Conservation (phyloP, 805 yeast species). For the Lipomyces chichibuensis region DNA sequence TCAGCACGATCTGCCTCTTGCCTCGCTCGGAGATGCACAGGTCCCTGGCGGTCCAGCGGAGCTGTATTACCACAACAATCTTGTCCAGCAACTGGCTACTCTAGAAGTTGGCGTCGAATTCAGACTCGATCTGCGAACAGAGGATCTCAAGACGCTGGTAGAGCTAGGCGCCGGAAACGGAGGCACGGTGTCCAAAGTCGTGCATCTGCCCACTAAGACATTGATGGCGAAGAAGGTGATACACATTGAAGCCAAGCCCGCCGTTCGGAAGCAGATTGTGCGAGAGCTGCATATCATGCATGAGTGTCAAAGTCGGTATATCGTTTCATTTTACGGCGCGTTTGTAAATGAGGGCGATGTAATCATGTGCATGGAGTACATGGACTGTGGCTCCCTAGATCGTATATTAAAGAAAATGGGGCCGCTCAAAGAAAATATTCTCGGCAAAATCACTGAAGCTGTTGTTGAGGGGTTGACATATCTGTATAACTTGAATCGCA, state of each 20-base stretch:
- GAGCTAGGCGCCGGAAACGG: conserved; percentile 91
- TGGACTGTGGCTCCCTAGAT: conserved; percentile 93
- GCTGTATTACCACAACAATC: conserved; percentile 42
- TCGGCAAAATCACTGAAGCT: conserved; percentile 73
- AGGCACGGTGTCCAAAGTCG: conserved; percentile 85
- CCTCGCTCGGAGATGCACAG: conserved; percentile 35
- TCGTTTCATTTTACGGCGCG: conserved; percentile 91
- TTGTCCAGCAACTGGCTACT: conserved; percentile 51
- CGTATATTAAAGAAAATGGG: conserved; percentile 66
- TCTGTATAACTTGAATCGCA: conserved; percentile 78
- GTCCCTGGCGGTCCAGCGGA: conserved; percentile 36
- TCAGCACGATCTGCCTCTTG: conserved; percentile 21
- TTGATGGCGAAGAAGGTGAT: conserved; percentile 90
- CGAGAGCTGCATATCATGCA: conserved; percentile 89
- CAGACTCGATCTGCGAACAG: conserved; percentile 55
- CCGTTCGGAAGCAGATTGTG: conserved; percentile 78
- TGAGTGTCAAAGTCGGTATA: conserved; percentile 78
- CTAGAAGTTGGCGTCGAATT: conserved; percentile 59
- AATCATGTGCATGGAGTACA: conserved; percentile 91
- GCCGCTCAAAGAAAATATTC: conserved; percentile 65
- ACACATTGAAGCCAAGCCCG: conserved; percentile 78
- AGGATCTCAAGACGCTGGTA: conserved; percentile 73
- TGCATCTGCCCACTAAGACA: conserved; percentile 85
- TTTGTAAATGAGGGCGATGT: conserved; percentile 74
- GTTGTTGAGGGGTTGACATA: conserved; percentile 82